Percentiles rank a stretch among this genome's conserved stretches.
phyloP scores from a whole-genome alignment of 192 early-diverging fungal genomes.

The Coemansia sp. region DNA sequence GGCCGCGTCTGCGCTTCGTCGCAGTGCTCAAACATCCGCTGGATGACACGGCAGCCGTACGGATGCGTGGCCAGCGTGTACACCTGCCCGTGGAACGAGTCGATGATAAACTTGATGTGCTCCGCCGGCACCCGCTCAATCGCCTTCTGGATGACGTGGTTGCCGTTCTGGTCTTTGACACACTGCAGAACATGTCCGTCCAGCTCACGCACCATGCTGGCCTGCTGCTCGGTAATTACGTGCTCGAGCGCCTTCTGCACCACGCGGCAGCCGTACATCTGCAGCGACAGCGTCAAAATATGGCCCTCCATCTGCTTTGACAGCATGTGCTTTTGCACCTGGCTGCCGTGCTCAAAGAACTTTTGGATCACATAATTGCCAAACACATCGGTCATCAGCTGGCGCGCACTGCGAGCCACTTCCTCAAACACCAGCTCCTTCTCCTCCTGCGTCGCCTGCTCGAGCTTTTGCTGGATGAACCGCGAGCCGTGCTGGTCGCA shows the following conservation, averaged over 20 bases:
- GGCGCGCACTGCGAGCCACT: conserved; percentile 83
- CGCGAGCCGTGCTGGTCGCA: conserved; percentile 98
- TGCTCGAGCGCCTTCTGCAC: conserved; percentile 99
- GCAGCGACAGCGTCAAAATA: conserved; percentile 87
- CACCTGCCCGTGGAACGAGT: conserved; percentile 96
- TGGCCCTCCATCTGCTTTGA: conserved; percentile 96
- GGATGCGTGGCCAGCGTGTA: conserved; percentile 96
- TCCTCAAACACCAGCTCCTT: conserved; percentile 98
- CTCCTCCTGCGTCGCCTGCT: conserved; percentile 88
- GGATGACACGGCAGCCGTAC: conserved; percentile 98
- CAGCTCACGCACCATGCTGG: conserved; percentile 83
- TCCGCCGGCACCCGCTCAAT: conserved; percentile 93
- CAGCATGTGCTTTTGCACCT: conserved; percentile 87
- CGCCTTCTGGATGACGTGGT: conserved; percentile 99
- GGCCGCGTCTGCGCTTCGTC: conserved; percentile 80
- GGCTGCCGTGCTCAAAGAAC: conserved; percentile 98
- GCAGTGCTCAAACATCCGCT: conserved; percentile 99
- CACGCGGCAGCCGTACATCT: conserved; percentile 99
- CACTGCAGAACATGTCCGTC: conserved; percentile 97
- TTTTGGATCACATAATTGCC: conserved; percentile 99
- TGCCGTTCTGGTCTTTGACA: conserved; percentile 99
- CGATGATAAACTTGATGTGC: conserved; percentile 95
- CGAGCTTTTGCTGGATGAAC: conserved; percentile 98
- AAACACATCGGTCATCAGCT: conserved; percentile 99
- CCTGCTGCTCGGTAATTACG: conserved; percentile 88